phyloP scores from a whole-genome alignment of 352 stramenopile genomes.

The Pythium apleroticum region DNA sequence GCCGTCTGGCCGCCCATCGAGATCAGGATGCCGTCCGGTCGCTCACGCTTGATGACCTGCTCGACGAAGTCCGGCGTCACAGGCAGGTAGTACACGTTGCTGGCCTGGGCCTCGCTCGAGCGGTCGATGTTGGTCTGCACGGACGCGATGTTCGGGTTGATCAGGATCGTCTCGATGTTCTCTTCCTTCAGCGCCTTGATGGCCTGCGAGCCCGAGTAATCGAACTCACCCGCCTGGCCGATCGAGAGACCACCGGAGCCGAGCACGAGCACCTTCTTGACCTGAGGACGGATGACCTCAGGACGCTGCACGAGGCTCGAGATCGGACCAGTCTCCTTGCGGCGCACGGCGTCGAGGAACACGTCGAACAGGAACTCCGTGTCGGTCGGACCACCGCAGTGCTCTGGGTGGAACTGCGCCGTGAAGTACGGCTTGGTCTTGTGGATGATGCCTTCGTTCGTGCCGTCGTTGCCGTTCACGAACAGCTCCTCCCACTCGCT shows the following conservation, averaged over 20 bases:
- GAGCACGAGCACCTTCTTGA: slow-evolving; percentile 94
- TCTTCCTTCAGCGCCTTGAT: slow-evolving; percentile 97
- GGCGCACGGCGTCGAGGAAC: slow-evolving; percentile 88
- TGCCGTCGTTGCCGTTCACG: slow-evolving; percentile 96
- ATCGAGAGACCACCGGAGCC: slow-evolving; percentile 93
- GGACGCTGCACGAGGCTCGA: slow-evolving; percentile 81
- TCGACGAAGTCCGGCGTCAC: slow-evolving; percentile 87
- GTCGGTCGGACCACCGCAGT: slow-evolving; percentile 91
- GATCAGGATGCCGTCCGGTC: slow-evolving; percentile 97
- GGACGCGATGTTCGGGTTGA: slow-evolving; percentile 97
- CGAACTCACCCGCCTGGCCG: slow-evolving; percentile 94
- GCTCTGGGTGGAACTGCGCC: slow-evolving; percentile 96
- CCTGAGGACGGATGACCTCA: slow-evolving; percentile 62
- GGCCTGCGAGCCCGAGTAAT: slow-evolving; percentile 94
- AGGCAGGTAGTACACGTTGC: slow-evolving; percentile 96
- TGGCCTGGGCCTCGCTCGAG: slow-evolving; percentile 83
- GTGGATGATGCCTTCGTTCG: slow-evolving; percentile 97
- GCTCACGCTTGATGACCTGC: slow-evolving; percentile 96
- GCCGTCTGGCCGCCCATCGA: slow-evolving; percentile 99
- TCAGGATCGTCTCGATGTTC: slow-evolving; percentile 90
- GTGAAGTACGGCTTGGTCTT: slow-evolving; percentile 93
- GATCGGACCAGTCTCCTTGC: slow-evolving; percentile 63
- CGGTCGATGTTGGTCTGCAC: slow-evolving; percentile 96
- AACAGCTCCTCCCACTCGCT: slow-evolving; percentile 94
- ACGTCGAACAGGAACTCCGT: slow-evolving; percentile 97